Percentiles rank a stretch among this genome's conserved stretches.
These are phyloP conservation scores for Lentithecium fluviatile DNA, from an alignment of 495 filamentous ascomycete species.

Conservation along the genomic window DNA sequence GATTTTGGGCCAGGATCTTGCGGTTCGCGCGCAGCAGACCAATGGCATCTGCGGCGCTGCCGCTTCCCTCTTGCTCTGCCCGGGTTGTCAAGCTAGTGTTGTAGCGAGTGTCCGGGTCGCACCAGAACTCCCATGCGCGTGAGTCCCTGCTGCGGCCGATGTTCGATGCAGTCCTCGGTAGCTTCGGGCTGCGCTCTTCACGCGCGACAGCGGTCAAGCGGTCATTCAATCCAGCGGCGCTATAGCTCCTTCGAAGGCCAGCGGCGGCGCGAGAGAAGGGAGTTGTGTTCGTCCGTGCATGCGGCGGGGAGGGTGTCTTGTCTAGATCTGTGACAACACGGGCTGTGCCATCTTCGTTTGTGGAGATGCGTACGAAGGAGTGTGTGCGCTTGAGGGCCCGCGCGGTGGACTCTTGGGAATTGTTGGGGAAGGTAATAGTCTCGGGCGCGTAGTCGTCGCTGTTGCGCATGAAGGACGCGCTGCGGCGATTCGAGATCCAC, in stretches of 20 bases:
- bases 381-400: conserved; percentile 42
- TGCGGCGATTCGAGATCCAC: conserved; percentile 48
- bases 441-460: conserved; percentile 18
- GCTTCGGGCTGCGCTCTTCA: conserved; percentile 22
- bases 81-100: conserved; percentile 61
- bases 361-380: conserved; percentile 62
- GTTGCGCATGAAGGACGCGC: conserved; percentile 41
- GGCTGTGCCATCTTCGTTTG: conserved; percentile 80
- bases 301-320: conserved; percentile 69
- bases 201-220: conserved; percentile 22
- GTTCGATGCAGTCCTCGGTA: conserved; percentile 30
- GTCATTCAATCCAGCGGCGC: conserved; percentile 50
- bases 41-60: conserved; percentile 70
- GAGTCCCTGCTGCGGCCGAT: conserved; percentile 77
- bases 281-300: conserved; percentile 33
- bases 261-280: conserved; percentile 16
- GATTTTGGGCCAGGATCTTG: conserved; percentile 50
- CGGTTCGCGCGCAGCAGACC: conserved; percentile 62
- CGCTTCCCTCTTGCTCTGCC: conserved; percentile 68
- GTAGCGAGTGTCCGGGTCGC: conserved; percentile 47
- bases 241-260: conserved; percentile 62
- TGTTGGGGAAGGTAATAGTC: conserved; percentile 6
- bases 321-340: conserved; percentile 67
- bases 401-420: neutral
- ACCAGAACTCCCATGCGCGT: conserved; percentile 64